Percentiles rank a stretch among this genome's conserved stretches.
These are phyloP conservation scores for Hypoxylon sp. DNA, from an alignment of 2,329 filamentous ascomycete species.

Conservation along the genomic window DNA sequence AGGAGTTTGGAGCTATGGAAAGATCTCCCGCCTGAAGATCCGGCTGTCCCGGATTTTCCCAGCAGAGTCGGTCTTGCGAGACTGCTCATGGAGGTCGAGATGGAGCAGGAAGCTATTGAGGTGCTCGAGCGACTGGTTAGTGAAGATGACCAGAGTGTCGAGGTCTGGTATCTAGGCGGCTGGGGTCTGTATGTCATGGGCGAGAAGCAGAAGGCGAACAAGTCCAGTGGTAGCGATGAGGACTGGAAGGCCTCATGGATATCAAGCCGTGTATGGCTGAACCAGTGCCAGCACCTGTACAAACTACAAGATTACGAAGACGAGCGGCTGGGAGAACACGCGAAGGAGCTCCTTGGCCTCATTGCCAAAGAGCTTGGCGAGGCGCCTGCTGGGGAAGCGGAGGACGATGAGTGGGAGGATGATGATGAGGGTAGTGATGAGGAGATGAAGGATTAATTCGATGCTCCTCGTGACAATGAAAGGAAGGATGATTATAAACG, in stretches of 20 bases:
- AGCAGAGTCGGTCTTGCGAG: slow-evolving; percentile 86
- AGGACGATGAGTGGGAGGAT: slow-evolving; percentile 65
- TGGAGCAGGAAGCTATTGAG: slow-evolving; percentile 87
- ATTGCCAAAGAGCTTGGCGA: slow-evolving; percentile 77
- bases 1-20: slow-evolving; percentile 89
- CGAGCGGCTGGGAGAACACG: slow-evolving; percentile 81
- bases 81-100: slow-evolving; percentile 89
- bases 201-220: slow-evolving; percentile 73
- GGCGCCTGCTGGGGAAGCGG: slow-evolving; percentile 69
- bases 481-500: slow-evolving; percentile 33
- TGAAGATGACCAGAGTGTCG: slow-evolving; percentile 94
- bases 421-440: slow-evolving; percentile 67
- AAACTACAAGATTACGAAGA: slow-evolving; percentile 86
- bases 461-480: slow-evolving; percentile 10
- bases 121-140: slow-evolving; percentile 86
- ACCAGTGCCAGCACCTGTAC: slow-evolving; percentile 85
- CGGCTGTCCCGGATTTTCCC: slow-evolving; percentile 85
- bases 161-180: slow-evolving; percentile 96
- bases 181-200: slow-evolving; percentile 90
- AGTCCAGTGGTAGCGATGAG: slow-evolving; percentile 59
- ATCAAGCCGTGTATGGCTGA: slow-evolving; percentile 86
- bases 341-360: slow-evolving; percentile 76
- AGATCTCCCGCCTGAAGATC: slow-evolving; percentile 79
- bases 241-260: slow-evolving; percentile 76
- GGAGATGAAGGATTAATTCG: slow-evolving; percentile 66